Evolutionary conservation across 805 yeast species (phyloP), one percentile per base, ranked within the genome.

Genomic region (Kazachstania africana): DNA sequence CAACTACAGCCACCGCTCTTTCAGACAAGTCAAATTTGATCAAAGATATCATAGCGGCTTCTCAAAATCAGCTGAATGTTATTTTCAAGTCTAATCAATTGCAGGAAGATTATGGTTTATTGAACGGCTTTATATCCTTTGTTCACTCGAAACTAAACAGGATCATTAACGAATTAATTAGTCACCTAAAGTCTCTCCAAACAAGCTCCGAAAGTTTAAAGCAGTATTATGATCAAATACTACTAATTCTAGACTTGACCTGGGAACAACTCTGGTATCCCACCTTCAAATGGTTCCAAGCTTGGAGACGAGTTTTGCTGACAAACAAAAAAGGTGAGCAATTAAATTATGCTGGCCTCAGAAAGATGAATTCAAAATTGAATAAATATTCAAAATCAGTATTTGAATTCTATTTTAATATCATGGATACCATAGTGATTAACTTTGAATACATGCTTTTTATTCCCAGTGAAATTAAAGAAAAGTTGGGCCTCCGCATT

Each of bases 191-290:
- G 6, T 19, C 22, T 8, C 22, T 10, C 10, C 6, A 19, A 8
- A 8, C 10, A 10, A 19, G 28, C 24, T n/a, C 24, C 4, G 16
- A 24, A 8, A 20, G 9, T 16, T n/a, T 13, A 13, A 24, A 29
- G 12, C n/a, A 39, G 5, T 42, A 44, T 28, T 33, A 33, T 13
- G 35, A 37, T 20, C 23, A 35, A 2, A 33, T 44, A 8, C 44
- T 47, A 12, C 27, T 36, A 10, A 35, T 68, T 5, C 60, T 78
- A 13, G 78, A 72, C 31, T 42, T 50, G 4, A 50, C 73, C 14
- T 78, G 85, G 85, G 48, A 60, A 20, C 70, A 71, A 4, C 63
- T 78, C 39, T 78, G 74, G 41, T 72, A 74, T 43, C 83, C 83
- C 2, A 66, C 72, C 2, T 63, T 77, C 37, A 75, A 73, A 41